Conservation (phyloP, 2,329 filamentous ascomycete species). For the Pochonia chlamydosporia region DNA sequence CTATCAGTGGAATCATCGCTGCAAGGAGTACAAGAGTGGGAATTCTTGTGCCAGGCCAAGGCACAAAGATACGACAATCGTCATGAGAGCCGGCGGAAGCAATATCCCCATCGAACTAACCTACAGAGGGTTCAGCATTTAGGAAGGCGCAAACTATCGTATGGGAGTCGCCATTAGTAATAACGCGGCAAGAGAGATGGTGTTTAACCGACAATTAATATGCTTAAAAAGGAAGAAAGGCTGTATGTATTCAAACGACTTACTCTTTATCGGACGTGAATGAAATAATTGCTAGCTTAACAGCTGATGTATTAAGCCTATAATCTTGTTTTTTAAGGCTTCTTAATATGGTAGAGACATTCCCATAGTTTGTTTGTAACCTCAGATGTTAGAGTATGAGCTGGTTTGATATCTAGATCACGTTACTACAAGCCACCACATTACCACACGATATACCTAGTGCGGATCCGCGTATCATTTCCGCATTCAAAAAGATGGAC, state of each 20-base stretch:
- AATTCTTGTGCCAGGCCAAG: not conserved
- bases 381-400: too few relatives aligned
- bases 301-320: too few relatives aligned
- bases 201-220: not conserved
- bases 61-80: not conserved
- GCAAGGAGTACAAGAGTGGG: not conserved
- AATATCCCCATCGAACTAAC: not conserved
- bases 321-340: too few relatives aligned
- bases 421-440: too few relatives aligned
- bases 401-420: too few relatives aligned
- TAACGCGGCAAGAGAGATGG: not conserved
- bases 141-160: not conserved
- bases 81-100: not conserved
- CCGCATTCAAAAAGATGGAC: too few relatives aligned
- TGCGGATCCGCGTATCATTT: too few relatives aligned
- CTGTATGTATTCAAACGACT: not conserved
- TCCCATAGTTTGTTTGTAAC: too few relatives aligned
- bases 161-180: not conserved
- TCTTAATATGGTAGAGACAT: too few relatives aligned
- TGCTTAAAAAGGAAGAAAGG: not conserved
- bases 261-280: too few relatives aligned
- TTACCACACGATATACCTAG: too few relatives aligned
- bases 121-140: not conserved
- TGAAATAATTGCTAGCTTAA: too few relatives aligned
- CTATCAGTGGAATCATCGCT: not conserved